Conservation (phyloP, 2,329 filamentous ascomycete species). For the Fusarium sp. region DNA sequence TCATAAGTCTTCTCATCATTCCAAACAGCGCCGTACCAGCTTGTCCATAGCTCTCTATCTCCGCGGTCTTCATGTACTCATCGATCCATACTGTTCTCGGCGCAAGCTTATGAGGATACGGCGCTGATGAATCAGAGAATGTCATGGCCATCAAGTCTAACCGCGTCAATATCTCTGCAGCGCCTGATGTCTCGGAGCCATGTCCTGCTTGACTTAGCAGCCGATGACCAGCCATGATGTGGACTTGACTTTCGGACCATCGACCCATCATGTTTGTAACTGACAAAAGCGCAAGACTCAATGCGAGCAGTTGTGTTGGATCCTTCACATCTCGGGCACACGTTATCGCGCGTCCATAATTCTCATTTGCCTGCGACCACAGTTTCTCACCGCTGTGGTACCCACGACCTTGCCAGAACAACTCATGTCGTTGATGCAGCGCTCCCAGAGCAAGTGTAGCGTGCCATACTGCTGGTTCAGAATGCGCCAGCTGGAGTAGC, state of each 20-base stretch:
- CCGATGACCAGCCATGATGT: conserved; percentile 44
- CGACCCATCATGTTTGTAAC: conserved; percentile 45
- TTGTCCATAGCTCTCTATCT: conserved; percentile 34
- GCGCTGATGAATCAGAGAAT: conserved; percentile 45
- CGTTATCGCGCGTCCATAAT: conserved; percentile 44
- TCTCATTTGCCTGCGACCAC: conserved; percentile 34
- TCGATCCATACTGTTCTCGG: conserved; percentile 23
- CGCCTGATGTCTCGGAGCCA: conserved; percentile 15
- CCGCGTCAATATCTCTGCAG: conserved; percentile 41
- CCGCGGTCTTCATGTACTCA: conserved; percentile 1
- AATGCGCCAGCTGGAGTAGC: conserved; percentile 47
- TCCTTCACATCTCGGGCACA: conserved; percentile 42
- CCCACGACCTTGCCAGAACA: conserved; percentile 18
- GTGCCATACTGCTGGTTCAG: conserved; percentile 49
- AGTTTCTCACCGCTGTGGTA: conserved; percentile 9
- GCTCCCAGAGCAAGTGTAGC: conserved; percentile 48
- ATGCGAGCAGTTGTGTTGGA: conserved; percentile 39
- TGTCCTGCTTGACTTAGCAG: conserved; percentile 37
- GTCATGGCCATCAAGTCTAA: conserved; percentile 49
- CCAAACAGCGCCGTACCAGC: conserved; percentile 36
- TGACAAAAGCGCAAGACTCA: conserved; percentile 47
- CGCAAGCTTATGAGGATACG: conserved; percentile 40
- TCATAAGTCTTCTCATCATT: conserved; percentile 32
- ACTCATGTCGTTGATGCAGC: conserved; percentile 43
- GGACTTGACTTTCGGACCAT: conserved; percentile 45